Evolutionary conservation across 352 stramenopile genomes (phyloP).

Genomic region (Phytophthora fragariae): DNA sequence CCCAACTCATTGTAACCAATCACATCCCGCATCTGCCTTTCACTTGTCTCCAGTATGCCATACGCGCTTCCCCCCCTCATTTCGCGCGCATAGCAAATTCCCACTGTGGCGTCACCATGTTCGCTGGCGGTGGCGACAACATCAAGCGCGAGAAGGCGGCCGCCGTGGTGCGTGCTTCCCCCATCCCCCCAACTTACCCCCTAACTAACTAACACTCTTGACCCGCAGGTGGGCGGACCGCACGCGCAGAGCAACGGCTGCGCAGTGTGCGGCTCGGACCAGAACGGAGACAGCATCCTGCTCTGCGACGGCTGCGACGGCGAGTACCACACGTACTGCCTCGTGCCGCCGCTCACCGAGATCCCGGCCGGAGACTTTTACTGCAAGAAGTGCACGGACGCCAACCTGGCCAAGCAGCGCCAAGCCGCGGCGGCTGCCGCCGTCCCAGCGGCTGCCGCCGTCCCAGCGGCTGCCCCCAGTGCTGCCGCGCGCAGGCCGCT

Average conservation of each 20-base stretch:
- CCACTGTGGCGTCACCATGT: slow-evolving; percentile 21
- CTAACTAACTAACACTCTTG: not conserved
- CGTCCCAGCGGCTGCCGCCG: not conserved
- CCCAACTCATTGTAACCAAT: not conserved
- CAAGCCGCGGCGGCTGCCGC: slow-evolving; percentile 38
- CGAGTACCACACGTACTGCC: slow-evolving; percentile 90
- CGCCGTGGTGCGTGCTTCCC: slow-evolving; percentile 20
- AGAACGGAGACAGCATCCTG: slow-evolving; percentile 83
- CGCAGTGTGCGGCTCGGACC: slow-evolving; percentile 71
- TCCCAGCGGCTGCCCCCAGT: not conserved
- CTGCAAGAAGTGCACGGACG: slow-evolving; percentile 73
- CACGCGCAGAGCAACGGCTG: slow-evolving; percentile 62
- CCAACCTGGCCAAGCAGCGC: slow-evolving; percentile 48
- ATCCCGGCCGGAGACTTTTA: slow-evolving; percentile 87
- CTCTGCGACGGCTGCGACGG: slow-evolving; percentile 86
- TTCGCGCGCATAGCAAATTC: slow-evolving; percentile 4
- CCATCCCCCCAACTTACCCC: not conserved
- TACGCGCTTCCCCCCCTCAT: not conserved
- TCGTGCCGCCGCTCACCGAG: slow-evolving; percentile 72
- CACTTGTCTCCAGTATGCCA: not conserved
- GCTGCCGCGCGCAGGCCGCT: not conserved
- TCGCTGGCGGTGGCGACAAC: slow-evolving; percentile 19
- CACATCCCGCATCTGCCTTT: not conserved
- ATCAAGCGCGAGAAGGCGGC: slow-evolving; percentile 31
- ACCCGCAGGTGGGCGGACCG: slow-evolving; percentile 24